phyloP scores from a whole-genome alignment of 176 grass and related monocot species.

The Hsuehochloa calcarea region DNA sequence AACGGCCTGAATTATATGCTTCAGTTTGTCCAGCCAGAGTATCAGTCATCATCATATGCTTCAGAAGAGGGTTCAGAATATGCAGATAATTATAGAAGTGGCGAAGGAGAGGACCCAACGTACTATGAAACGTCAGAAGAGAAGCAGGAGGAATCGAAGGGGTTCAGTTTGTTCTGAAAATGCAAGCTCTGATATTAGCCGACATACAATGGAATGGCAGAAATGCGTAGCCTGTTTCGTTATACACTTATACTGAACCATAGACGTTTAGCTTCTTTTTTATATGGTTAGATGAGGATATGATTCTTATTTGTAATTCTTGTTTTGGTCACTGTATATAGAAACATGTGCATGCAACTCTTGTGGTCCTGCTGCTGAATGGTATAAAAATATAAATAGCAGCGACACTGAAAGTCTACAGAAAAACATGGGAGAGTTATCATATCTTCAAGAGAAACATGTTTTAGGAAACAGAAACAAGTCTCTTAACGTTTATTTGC shows the following conservation, averaged over 20 bases:
- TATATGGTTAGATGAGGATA: conserved; percentile 16
- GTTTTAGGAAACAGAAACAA: neutral
- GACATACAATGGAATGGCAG: neutral
- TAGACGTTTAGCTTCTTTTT: conserved; percentile 30
- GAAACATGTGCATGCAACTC: neutral
- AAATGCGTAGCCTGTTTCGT: conserved; percentile 10
- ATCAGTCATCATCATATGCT: conserved; percentile 27
- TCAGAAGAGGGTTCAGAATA: conserved; percentile 34
- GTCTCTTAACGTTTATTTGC: neutral
- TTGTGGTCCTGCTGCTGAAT: neutral
- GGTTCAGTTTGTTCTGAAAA: conserved; percentile 57
- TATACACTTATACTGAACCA: neutral
- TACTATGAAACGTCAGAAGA: conserved; percentile 39
- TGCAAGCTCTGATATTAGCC: neutral
- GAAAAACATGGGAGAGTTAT: neutral
- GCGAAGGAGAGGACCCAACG: conserved; percentile 28
- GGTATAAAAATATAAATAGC: neutral
- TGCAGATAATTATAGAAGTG: conserved; percentile 39
- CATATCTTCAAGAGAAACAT: neutral
- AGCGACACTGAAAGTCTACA: neutral
- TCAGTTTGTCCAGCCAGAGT: conserved; percentile 48
- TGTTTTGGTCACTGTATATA: conserved; percentile 28
- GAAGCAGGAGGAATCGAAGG: conserved; percentile 36
- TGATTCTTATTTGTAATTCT: conserved; percentile 37
- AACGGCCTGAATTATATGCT: conserved; percentile 74